phyloP scores from a whole-genome alignment of 768 basidiomycete species.

The Ramaria rubella region DNA sequence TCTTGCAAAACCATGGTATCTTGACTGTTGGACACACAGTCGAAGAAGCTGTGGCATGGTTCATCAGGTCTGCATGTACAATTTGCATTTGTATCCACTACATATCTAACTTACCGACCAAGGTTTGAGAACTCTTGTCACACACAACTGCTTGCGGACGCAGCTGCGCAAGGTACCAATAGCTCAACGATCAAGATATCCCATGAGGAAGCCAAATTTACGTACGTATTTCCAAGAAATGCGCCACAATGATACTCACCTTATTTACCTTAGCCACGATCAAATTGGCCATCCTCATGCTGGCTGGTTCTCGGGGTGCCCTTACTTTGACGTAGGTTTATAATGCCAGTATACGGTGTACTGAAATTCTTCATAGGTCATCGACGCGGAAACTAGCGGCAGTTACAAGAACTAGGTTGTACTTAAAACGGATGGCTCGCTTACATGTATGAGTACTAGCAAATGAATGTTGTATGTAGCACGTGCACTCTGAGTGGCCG shows the following conservation, averaged over 20 bases:
- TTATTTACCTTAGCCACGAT: background rate
- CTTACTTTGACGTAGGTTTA: constrained; percentile 9
- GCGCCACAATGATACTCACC: background rate
- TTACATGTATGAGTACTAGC: no score
- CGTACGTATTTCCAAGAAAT: constrained; percentile 5
- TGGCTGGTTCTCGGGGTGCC: constrained; percentile 7
- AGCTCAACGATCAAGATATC: constrained; percentile 19
- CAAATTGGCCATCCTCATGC: constrained; percentile 4
- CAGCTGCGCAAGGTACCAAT: constrained; percentile 29
- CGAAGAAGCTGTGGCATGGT: constrained; percentile 12
- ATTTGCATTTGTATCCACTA: background rate
- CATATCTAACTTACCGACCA: background rate
- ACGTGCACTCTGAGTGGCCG: no score
- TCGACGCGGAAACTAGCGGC: background rate
- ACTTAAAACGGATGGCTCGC: no score
- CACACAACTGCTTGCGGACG: constrained; percentile 39
- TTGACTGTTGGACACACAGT: constrained; percentile 11
- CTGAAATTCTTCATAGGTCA: background rate
- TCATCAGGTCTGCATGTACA: constrained; percentile 10
- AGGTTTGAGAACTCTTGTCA: constrained; percentile 38
- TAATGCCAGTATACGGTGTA: background rate
- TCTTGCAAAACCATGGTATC: constrained; percentile 15
- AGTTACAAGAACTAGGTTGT: background rate
- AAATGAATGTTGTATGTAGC: no score
- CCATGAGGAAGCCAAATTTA: constrained; percentile 20